A percentile compares a stretch with the other conserved stretches of the same genome.
phyloP scores from a whole-genome alignment of 2,329 filamentous ascomycete species.

The Magnaporthiopsis poae region DNA sequence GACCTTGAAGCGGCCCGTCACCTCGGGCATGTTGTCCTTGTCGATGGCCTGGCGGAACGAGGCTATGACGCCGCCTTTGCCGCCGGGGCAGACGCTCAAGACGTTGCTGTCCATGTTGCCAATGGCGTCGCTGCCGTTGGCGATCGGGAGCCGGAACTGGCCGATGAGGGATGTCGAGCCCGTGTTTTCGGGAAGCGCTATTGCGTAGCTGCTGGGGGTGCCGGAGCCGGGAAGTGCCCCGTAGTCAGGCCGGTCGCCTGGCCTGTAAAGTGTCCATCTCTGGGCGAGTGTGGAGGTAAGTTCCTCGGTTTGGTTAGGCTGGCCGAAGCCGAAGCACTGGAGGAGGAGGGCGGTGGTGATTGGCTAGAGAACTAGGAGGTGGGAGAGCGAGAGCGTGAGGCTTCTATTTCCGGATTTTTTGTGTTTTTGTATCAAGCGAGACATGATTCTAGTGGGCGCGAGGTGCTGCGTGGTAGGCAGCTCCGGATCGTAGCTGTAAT shows the following conservation, averaged over 20 bases:
- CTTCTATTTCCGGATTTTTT: too few species aligned
- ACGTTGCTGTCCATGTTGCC: slow-evolving; percentile 35
- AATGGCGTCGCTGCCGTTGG: slow-evolving; percentile 32
- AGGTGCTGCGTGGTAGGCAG: too few species aligned
- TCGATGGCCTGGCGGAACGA: slow-evolving; percentile 33
- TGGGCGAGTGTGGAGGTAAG: background rate
- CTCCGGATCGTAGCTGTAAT: background rate
- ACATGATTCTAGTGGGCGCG: background rate
- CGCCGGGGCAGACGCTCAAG: slow-evolving; percentile 34
- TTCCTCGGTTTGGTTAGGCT: background rate
- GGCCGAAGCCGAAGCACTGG: too few species aligned
- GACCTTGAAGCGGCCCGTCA: slow-evolving; percentile 30
- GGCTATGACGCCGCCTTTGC: slow-evolving; percentile 26
- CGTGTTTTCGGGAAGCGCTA: slow-evolving; percentile 30
- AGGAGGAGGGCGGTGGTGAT: slow-evolving; percentile 2
- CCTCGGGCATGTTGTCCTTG: slow-evolving; percentile 33
- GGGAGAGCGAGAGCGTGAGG: background rate
- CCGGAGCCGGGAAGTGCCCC: too few species aligned
- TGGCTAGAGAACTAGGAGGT: background rate
- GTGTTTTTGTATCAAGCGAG: background rate
- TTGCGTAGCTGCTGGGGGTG: too few species aligned
- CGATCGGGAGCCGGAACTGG: slow-evolving; percentile 32
- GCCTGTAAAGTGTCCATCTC: slow-evolving; percentile 21
- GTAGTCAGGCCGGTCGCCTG: slow-evolving; percentile 24
- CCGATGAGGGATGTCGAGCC: slow-evolving; percentile 34